These are phyloP conservation scores for Botrytis galanthina DNA, from an alignment of 2,329 filamentous ascomycete species.

Conservation along the genomic window DNA sequence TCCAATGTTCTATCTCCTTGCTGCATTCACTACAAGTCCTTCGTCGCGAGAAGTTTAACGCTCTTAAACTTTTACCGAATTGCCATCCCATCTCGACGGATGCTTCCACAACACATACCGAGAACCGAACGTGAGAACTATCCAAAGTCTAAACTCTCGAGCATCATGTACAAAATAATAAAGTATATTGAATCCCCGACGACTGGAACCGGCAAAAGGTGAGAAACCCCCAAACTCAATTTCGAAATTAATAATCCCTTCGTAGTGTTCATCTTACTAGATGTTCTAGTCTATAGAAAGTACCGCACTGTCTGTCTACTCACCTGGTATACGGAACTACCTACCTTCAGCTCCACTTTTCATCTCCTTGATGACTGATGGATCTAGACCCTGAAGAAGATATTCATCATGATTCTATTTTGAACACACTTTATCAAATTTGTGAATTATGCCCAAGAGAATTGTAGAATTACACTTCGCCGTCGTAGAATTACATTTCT, in stretches of 20 bases:
- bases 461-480: too few relatives aligned
- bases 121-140: background rate
- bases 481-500: background rate
- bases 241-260: background rate
- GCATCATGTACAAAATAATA: background rate
- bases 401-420: background rate
- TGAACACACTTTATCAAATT: background rate
- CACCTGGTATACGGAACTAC: background rate
- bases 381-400: constrained; percentile 1
- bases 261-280: background rate
- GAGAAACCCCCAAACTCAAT: background rate
- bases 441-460: background rate
- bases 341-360: background rate
- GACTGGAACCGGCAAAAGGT: background rate
- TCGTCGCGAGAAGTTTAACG: background rate
- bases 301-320: background rate
- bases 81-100: background rate
- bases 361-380: background rate
- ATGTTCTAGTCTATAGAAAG: background rate
- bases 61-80: background rate
- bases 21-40: background rate
- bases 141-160: background rate
- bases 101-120: background rate
- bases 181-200: background rate
- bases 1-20: background rate